Percentiles rank a stretch among this genome's conserved stretches.
Conservation (phyloP, 768 basidiomycete species). For the Lactarius hatsudake region DNA sequence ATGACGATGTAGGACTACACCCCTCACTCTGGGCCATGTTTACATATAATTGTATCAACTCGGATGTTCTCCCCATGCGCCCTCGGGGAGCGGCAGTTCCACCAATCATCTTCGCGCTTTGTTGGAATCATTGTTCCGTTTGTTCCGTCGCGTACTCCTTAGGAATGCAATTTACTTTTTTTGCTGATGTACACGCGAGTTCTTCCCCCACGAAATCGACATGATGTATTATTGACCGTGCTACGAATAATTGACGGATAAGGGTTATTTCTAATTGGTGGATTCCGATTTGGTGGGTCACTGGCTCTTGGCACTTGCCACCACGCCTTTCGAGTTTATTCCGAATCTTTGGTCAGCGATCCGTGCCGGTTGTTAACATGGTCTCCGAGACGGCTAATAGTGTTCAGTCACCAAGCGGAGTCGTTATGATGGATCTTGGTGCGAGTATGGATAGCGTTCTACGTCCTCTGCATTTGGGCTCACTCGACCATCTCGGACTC, state of each 20-base stretch:
- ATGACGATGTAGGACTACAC: neutral
- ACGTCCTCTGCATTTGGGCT: neutral
- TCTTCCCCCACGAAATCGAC: no score
- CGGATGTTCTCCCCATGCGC: neutral
- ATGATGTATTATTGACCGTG: no score
- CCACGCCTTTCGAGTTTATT: neutral
- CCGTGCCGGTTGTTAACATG: neutral
- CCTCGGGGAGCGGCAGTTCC: neutral
- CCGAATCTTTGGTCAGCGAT: neutral
- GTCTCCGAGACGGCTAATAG: neutral
- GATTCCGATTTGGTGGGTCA: neutral
- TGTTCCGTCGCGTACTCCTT: no score
- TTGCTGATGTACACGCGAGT: no score
- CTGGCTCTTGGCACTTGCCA: neutral
- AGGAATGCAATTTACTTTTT: no score
- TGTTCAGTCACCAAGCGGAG: neutral
- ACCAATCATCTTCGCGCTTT: no score
- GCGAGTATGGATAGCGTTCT: constrained; percentile 3
- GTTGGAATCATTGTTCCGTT: no score
- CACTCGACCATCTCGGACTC: constrained; percentile 15
- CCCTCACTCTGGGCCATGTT: neutral
- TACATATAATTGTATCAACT: neutral
- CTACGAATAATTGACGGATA: no score
- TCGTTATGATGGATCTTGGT: constrained; percentile 2
- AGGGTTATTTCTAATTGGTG: no score